Evolutionary conservation across 1,284 basidiomycete genomes (phyloP).

Genomic region (Acaromyces ingoldii): DNA sequence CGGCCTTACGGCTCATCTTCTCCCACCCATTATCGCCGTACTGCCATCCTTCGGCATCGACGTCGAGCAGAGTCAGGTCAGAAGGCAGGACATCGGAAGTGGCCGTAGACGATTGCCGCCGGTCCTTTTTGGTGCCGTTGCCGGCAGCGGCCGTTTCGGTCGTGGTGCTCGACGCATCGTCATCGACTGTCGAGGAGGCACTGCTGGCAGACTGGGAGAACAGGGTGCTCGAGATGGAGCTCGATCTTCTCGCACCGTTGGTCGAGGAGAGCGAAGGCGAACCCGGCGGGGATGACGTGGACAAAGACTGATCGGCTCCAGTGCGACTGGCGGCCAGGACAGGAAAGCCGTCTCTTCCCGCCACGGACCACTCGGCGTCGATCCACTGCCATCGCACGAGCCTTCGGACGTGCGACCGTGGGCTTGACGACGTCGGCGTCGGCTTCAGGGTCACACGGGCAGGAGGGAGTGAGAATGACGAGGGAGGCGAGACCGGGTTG

Average conservation of each 20-base stretch:
- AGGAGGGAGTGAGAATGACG: conserved; percentile 58
- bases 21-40: conserved; percentile 98
- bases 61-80: conserved; percentile 48
- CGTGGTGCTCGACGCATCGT: background rate
- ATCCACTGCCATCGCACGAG: conserved; percentile 54
- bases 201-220: too few species aligned
- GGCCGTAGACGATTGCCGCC: background rate
- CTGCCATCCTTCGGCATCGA: conserved; percentile 85
- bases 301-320: conserved; percentile 25
- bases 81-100: background rate
- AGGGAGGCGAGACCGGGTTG: conserved; percentile 55
- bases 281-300: too few species aligned
- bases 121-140: background rate
- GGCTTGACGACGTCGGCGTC: conserved; percentile 24
- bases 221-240: too few species aligned
- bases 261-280: too few species aligned
- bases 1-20: conserved; percentile 66
- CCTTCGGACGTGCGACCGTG: conserved; percentile 36
- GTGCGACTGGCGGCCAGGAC: too few species aligned
- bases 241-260: too few species aligned
- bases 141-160: background rate
- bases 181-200: too few species aligned
- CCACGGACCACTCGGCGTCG: conserved; percentile 53
- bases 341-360: conserved; percentile 9
- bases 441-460: conserved; percentile 46